phyloP scores from a whole-genome alignment of 371 early-diverging fungal genomes.

The Dichotomocladium elegans region DNA sequence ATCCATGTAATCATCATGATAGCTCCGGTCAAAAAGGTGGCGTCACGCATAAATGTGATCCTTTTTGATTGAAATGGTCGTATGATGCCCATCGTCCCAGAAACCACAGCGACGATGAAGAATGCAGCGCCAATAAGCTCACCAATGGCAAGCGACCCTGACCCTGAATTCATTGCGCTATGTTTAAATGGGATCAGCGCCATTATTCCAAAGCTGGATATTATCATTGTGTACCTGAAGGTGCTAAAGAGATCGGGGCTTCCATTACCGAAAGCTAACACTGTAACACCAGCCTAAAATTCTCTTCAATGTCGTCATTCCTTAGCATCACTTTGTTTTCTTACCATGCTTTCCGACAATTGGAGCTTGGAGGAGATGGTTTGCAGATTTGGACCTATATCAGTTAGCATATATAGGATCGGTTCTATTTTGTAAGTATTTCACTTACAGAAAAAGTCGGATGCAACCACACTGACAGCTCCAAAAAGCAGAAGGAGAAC shows the following conservation, averaged over 20 bases:
- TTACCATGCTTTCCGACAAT: conserved; percentile 66
- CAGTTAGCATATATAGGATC: background rate
- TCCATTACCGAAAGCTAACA: conserved; percentile 84
- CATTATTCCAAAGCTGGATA: too few relatives aligned
- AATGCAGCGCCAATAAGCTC: conserved; percentile 79
- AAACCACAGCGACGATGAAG: conserved; percentile 71
- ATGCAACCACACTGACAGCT: conserved; percentile 63
- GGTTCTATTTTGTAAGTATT: background rate
- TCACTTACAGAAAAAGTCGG: conserved; percentile 67
- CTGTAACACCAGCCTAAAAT: conserved; percentile 81
- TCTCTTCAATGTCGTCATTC: too few relatives aligned
- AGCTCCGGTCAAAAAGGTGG: conserved; percentile 66
- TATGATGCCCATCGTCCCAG: conserved; percentile 71
- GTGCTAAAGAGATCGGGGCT: conserved; percentile 81
- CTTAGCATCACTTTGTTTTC: background rate
- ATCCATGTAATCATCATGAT: conserved; percentile 59
- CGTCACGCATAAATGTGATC: conserved; percentile 69
- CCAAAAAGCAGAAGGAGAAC: conserved; percentile 54
- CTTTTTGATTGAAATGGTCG: conserved; percentile 60
- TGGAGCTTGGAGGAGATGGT: conserved; percentile 60
- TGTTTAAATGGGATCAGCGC: too few relatives aligned
- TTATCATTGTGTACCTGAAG: conserved; percentile 42
- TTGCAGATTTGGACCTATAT: conserved; percentile 59
- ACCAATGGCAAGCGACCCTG: conserved; percentile 77
- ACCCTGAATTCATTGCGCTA: conserved; percentile 68